Conservation (phyloP, 1,139 yeast species). For the Sugiyamaella xylanicola region DNA sequence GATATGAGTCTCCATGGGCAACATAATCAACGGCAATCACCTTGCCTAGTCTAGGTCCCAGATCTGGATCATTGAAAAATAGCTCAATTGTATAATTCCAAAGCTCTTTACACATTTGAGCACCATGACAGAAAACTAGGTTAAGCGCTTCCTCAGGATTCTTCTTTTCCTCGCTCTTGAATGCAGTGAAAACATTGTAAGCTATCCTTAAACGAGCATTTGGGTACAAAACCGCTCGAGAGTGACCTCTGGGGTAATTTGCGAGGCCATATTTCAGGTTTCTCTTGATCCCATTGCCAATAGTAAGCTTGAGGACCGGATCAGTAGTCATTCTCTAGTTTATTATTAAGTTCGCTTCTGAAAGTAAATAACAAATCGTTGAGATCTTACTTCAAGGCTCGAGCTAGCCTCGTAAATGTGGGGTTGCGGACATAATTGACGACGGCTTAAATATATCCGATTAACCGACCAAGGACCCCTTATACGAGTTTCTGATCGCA, state of each 20-base stretch:
- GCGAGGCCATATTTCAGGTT: conserved; percentile 26
- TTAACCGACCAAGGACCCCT: too few relatives aligned
- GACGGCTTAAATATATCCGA: too few relatives aligned
- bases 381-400: too few relatives aligned
- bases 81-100: conserved; percentile 62
- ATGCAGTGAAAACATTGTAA: conserved; percentile 28
- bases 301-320: conserved; percentile 1
- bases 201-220: conserved; percentile 32
- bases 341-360: too few relatives aligned
- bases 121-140: conserved; percentile 65
- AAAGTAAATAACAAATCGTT: too few relatives aligned
- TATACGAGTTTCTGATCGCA: too few relatives aligned
- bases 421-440: too few relatives aligned
- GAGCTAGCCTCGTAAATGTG: too few relatives aligned
- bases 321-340: conserved; percentile 1
- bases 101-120: conserved; percentile 65
- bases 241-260: conserved; percentile 31
- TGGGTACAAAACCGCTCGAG: conserved; percentile 29
- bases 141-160: conserved; percentile 44
- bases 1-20: conserved; percentile 68
- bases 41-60: conserved; percentile 40
- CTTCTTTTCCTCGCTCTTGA: conserved; percentile 16
- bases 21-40: conserved; percentile 62
- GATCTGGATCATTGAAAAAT: conserved; percentile 39
- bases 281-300: conserved; percentile 13